Base-by-base conservation (phyloP, 768 basidiomycete genomes). In the Gyrodon lividus region DNA sequence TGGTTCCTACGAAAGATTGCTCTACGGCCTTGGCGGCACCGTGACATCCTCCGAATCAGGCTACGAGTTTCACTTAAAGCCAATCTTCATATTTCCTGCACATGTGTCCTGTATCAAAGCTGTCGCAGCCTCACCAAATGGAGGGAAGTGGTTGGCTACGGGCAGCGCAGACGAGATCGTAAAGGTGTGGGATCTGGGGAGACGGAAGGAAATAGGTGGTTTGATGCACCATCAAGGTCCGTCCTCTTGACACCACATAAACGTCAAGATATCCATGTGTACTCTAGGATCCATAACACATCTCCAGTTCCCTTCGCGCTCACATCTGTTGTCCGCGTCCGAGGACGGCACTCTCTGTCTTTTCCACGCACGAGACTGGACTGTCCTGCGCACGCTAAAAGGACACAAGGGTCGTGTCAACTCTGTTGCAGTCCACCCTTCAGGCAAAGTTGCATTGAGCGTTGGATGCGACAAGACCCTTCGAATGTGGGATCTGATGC, bases 401-500 rank as follows among this genome's bases (percentile, higher is more conserved):
- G 97, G 97, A 0, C 97, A 99, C 72, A 95, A 93, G 54, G 95
- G 90, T 1, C 83, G 90, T 22, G 86, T 98, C 53, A 98, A 98
- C 66, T 80, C 81, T 30, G 80, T 97, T 33, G 90, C 92, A 2
- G 85, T 98, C 3, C 97, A 99, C 63, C 96, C 93, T 0, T 88
- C 90, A 0, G 92, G 95, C 6, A 90, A 98, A 61, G 81, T 98
- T 16, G 95, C 87, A 0, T 69, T 99, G 35, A 92, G 86, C 54
- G 93, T 98, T 0, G 96, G 97, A 6, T 87, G 85, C 61, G 97
- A 98, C 62, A 78, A 80, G 57, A 91, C 89, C 3, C 58, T 98
- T 52, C 80, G 94, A 38, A 97, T 99, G 95, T 99, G 97, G 97
- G 97, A 99, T 75, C 74, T 99, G 43, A 95, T 98, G 91, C 76